Base-by-base conservation (phyloP, 164 flowering plant genomes). In the Hamamelis virginiana region DNA sequence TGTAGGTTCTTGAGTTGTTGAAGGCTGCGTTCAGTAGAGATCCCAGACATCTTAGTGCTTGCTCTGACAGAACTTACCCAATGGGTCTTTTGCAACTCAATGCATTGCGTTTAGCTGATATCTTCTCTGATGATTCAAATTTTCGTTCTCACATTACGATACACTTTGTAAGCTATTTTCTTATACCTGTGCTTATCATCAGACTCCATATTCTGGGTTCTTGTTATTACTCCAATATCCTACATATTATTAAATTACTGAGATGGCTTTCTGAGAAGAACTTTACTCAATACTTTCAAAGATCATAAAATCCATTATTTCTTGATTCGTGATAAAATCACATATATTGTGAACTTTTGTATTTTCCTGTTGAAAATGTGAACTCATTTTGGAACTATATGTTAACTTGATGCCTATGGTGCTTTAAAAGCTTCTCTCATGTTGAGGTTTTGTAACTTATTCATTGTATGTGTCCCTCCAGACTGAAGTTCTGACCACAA, bases 51-150 rank as follows among this genome's bases (percentile, higher is more conserved):
- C 63, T 43, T 62, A 28, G 27, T 66, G 47, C 74, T 68, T 64
- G 59, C 62, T 62, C 79, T 25, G 83, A 70, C 67, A 76, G 74
- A 77, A 76, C 70, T 44, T 76, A 77, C 33, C 92, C 94, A 67
- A 87, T 60, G 80, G 99, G 98, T 68, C 79, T 86, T 55, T 76
- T 90, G 77, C 90, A 88, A 77, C 96, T 91, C 66, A 91, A 88
- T 81, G 93, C 97, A 53, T 75, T 96, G 92, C 99, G 98, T 27
- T 81, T 96, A 41, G 85, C 88, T 69, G 99, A 96, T 80, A 80
- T 91, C 69, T 85, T 96, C 73, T 91, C 99, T 18, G 99, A 96
- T 83, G 99, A 96, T 85, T 93, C 99, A 67, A 96, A 93, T 77
- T 93, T 93, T 70, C 81, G 96, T 69, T 80, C 93, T 23, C 87